Conservation (phyloP, 2,329 filamentous ascomycete species). For the Cyanodermella asteris region DNA sequence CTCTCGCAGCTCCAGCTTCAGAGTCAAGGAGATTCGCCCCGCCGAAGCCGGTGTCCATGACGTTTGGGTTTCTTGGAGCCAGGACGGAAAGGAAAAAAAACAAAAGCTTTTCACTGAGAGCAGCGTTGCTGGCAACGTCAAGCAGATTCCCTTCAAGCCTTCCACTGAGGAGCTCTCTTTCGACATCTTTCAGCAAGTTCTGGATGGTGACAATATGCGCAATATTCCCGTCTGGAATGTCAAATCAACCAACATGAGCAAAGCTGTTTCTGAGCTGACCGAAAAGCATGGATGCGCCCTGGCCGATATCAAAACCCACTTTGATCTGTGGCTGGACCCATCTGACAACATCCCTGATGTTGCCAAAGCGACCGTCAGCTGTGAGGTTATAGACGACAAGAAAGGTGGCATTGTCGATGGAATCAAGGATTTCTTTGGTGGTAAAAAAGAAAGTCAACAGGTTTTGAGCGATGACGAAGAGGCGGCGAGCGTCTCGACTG, state of each 20-base stretch:
- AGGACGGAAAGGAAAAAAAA: constrained; percentile 47
- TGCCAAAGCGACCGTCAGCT: constrained; percentile 55
- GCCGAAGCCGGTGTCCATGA: constrained; percentile 56
- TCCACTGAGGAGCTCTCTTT: constrained; percentile 65
- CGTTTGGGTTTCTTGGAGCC: constrained; percentile 52
- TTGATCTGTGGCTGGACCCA: constrained; percentile 49
- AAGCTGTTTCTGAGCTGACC: constrained; percentile 54
- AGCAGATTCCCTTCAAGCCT: constrained; percentile 68
- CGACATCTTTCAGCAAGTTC: constrained; percentile 53
- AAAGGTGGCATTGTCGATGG: constrained; percentile 75
- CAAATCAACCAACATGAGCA: constrained; percentile 66
- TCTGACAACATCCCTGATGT: constrained; percentile 66
- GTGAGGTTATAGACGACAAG: constrained; percentile 54
- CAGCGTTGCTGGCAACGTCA: constrained; percentile 54
- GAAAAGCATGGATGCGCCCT: constrained; percentile 58
- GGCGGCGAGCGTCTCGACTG: no score
- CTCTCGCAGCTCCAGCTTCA: constrained; percentile 79
- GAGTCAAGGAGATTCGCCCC: constrained; percentile 85
- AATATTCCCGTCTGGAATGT: constrained; percentile 45
- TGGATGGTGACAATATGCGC: constrained; percentile 15
- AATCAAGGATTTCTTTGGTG: constrained; percentile 88
- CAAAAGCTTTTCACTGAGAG: constrained; percentile 67
- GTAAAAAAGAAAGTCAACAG: constrained; percentile 67
- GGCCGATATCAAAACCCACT: constrained; percentile 57
- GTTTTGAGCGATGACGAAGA: constrained; percentile 40